Evolutionary conservation across 768 basidiomycete genomes (phyloP).

Genomic region (Russula foetens): DNA sequence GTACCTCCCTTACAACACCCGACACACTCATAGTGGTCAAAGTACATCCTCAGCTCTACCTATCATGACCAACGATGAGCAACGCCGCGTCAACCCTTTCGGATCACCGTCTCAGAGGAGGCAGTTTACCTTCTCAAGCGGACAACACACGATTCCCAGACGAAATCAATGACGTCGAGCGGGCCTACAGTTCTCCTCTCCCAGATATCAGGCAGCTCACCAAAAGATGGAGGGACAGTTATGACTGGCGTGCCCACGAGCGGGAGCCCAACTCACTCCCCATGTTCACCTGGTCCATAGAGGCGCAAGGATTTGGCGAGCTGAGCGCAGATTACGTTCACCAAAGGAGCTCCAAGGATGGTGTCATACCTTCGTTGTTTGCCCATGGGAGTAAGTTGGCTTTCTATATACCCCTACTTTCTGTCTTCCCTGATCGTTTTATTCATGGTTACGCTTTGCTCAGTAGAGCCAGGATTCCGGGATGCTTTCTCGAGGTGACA

Average conservation of each 20-base stretch:
- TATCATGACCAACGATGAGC: too few species aligned
- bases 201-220: conserved; percentile 22
- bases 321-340: conserved; percentile 30
- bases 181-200: conserved; percentile 38
- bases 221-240: conserved; percentile 26
- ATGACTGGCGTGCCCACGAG: conserved; percentile 25
- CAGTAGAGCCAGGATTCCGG: conserved; percentile 22
- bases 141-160: too few species aligned
- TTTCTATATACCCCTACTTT: not conserved
- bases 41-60: too few species aligned
- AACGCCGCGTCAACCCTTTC: too few species aligned
- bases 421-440: too few species aligned
- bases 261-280: too few species aligned
- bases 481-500: conserved; percentile 23
- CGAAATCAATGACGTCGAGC: conserved; percentile 41
- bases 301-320: too few species aligned
- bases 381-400: conserved; percentile 25
- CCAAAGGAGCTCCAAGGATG: conserved; percentile 21
- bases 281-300: too few species aligned
- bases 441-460: not conserved
- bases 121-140: conserved; percentile 32
- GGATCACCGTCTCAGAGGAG: too few species aligned
- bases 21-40: too few species aligned
- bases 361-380: conserved; percentile 25
- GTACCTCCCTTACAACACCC: too few species aligned